Conservation (phyloP, 768 basidiomycete species). For the Dictyophora rubrovolvata region DNA sequence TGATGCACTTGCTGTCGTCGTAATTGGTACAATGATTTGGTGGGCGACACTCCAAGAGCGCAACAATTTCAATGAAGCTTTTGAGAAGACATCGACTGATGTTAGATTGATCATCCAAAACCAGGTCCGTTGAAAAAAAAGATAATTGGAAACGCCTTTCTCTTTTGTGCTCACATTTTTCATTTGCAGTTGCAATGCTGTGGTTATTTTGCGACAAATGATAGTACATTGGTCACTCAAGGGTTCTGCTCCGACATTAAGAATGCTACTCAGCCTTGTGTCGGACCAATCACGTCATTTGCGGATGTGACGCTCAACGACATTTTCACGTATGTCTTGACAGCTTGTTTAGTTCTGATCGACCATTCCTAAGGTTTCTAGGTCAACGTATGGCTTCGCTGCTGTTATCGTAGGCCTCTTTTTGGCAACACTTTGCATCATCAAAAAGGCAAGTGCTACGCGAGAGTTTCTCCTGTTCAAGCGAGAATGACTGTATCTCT, state of each 20-base stretch:
- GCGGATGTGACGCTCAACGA: constrained; percentile 70
- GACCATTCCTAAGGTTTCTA: constrained; percentile 5
- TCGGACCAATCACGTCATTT: constrained; percentile 53
- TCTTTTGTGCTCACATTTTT: constrained; percentile 4
- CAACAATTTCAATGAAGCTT: constrained; percentile 52
- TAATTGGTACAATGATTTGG: constrained; percentile 72
- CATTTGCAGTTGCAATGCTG: constrained; percentile 64
- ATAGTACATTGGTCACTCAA: constrained; percentile 36
- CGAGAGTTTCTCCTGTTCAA: too few relatives aligned
- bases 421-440: constrained; percentile 75
- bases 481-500: background rate
- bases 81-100: constrained; percentile 33
- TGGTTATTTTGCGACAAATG: constrained; percentile 60
- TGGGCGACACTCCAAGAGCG: constrained; percentile 69
- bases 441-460: constrained; percentile 49
- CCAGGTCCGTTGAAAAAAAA: constrained; percentile 33
- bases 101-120: constrained; percentile 60
- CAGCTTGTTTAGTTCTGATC: background rate
- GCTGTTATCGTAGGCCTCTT: constrained; percentile 66
- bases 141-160: background rate
- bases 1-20: constrained; percentile 49
- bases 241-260: constrained; percentile 28
- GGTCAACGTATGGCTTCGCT: constrained; percentile 73
- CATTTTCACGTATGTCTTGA: constrained; percentile 65
- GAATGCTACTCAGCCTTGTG: constrained; percentile 40